Evolutionary conservation across 2,329 filamentous ascomycete genomes (phyloP), one percentile per base, ranked within the genome.

Genomic region (Ascochyta rabiei): DNA sequence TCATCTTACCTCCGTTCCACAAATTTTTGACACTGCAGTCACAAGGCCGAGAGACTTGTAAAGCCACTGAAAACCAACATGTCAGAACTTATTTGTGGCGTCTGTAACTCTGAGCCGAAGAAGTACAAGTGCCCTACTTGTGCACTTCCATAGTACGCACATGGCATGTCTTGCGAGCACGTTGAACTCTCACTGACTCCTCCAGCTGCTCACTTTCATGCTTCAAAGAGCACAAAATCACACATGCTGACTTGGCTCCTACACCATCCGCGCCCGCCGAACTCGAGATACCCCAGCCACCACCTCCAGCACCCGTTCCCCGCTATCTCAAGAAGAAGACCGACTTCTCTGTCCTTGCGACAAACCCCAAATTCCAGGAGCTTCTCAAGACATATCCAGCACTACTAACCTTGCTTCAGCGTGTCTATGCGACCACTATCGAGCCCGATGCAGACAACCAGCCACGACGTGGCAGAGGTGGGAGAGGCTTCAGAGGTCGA

Each of bases 81-180:
- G 77, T 53, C 67, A 15, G 66, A 69, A 7, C 4, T 35, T 7
- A 57, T 69, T 12, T 81, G 79, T 55, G 75, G 74, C 38, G 71
- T 81, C n/a, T 81, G 79, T 67, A 64, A 74, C 35, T 65, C 67
- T 19, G 64, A 70, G 41, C 72, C 75, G n/a, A 77, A 77, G 42
- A 81, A 81, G 64, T 81, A 81, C 74, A 80, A 79, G 69, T 81
- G 79, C 61, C 77, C 78, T n/a, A 73, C 74, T 18, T 81, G 79
- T 62, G 67, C 74, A 54, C 58, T 79, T 28, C 77, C 75, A 67
- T 81, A 81, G 79, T 80, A 66, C 19, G n/a, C 37, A n/a, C 21
- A 23, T 24, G 7, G 15, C n/a, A 10, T 7, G 8, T 4, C 35
- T 31, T 18, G 4, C 9, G 19, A 30, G 8, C 6, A 42, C 1